Percentiles rank a stretch among this genome's conserved stretches.
Evolutionary conservation across 768 basidiomycete species (phyloP).

Genomic region (Solioccasus polychromus): DNA sequence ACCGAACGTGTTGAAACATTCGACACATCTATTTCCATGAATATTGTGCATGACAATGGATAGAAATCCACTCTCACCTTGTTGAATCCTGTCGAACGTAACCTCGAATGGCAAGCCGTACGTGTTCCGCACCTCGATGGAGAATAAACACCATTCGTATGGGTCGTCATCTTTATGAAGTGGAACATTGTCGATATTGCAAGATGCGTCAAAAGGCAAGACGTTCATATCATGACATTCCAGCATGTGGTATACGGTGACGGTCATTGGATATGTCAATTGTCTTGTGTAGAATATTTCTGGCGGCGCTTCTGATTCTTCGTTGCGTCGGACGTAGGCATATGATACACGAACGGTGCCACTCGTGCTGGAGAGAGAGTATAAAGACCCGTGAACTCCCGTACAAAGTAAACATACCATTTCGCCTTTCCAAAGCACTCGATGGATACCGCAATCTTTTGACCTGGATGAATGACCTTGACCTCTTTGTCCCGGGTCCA

Average conservation of each 20-base stretch:
- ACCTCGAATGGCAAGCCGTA: slow-evolving; percentile 93
- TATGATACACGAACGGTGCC: slow-evolving; percentile 86
- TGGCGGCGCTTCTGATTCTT: slow-evolving; percentile 29
- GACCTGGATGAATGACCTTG: slow-evolving; percentile 61
- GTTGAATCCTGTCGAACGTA: slow-evolving; percentile 63
- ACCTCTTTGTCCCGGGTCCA: slow-evolving; percentile 53
- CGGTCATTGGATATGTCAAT: slow-evolving; percentile 81
- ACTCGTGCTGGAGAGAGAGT: slow-evolving; percentile 51
- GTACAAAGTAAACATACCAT: slow-evolving; percentile 58
- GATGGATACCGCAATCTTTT: slow-evolving; percentile 64
- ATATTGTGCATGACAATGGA: neutral
- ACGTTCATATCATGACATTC: slow-evolving; percentile 85
- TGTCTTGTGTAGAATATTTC: slow-evolving; percentile 83
- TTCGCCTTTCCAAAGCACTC: slow-evolving; percentile 86
- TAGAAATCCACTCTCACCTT: slow-evolving; percentile 43
- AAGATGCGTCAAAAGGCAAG: slow-evolving; percentile 49
- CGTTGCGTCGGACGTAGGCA: slow-evolving; percentile 55
- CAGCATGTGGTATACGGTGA: slow-evolving; percentile 95
- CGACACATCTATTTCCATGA: slow-evolving; percentile 36
- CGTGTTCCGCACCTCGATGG: slow-evolving; percentile 86
- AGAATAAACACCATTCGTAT: slow-evolving; percentile 81
- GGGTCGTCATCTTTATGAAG: slow-evolving; percentile 46
- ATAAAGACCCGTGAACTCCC: neutral
- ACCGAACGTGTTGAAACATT: slow-evolving; percentile 47
- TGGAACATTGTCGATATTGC: slow-evolving; percentile 19